A percentile compares a stretch with the other conserved stretches of the same genome.
Conservation (phyloP, 495 filamentous ascomycete species). For the Aspergillus panamensis region DNA sequence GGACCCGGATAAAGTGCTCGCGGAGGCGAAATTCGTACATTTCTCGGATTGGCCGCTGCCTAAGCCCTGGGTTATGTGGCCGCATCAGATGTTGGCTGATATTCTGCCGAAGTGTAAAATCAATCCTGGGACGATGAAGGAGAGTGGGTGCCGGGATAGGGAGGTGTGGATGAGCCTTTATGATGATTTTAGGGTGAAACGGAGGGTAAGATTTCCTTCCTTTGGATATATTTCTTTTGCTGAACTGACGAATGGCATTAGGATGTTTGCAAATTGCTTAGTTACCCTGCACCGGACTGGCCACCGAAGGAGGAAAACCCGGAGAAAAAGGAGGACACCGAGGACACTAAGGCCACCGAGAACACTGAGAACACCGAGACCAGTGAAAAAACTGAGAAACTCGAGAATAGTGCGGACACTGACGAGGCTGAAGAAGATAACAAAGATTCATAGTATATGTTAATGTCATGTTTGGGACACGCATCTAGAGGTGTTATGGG, state of each 20-base stretch:
- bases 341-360: not conserved
- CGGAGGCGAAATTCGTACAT: slow-evolving; percentile 72
- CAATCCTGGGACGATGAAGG: slow-evolving; percentile 38
- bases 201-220: slow-evolving; percentile 49
- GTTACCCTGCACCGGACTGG: slow-evolving; percentile 46
- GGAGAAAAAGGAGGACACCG: not conserved
- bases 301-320: slow-evolving; percentile 11
- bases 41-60: slow-evolving; percentile 80
- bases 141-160: slow-evolving; percentile 58
- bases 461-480: not conserved
- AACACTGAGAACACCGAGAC: not conserved
- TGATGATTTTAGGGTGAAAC: slow-evolving; percentile 58
- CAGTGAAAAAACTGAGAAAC: not conserved
- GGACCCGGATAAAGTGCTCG: slow-evolving; percentile 60
- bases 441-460: not conserved
- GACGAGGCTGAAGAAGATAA: not conserved
- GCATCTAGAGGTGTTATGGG: slow-evolving; percentile 2
- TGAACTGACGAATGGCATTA: slow-evolving; percentile 9
- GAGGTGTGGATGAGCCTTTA: slow-evolving; percentile 71
- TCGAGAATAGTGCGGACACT: not conserved
- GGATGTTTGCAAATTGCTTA: slow-evolving; percentile 49
- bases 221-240: not conserved
- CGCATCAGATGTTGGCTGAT: slow-evolving; percentile 48
- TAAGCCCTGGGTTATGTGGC: slow-evolving; percentile 72
- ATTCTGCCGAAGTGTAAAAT: slow-evolving; percentile 60